These are phyloP conservation scores for Fusarium miscanthi DNA, from an alignment of 2,329 filamentous ascomycete species.

Conservation along the genomic window DNA sequence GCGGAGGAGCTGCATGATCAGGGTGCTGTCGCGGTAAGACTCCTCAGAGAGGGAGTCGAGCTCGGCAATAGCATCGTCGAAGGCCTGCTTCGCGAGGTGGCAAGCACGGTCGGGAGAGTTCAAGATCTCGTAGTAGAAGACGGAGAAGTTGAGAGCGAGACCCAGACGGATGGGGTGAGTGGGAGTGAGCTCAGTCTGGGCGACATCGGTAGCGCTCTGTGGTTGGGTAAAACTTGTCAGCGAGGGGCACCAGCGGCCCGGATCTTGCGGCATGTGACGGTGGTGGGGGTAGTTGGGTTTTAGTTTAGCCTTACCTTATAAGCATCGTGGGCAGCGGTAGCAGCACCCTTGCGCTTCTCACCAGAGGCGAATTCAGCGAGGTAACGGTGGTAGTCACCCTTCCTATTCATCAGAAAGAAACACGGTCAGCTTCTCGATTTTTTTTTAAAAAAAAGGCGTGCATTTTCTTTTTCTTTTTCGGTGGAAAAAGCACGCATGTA, in stretches of 20 bases:
- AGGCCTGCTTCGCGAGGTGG: constrained; percentile 98
- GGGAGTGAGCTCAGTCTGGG: constrained; percentile 95
- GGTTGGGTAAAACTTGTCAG: constrained; percentile 86
- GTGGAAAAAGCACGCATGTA: constrained; percentile 11
- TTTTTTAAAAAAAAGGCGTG: not conserved
- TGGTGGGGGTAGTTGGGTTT: constrained; percentile 21
- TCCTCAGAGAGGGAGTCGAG: constrained; percentile 97
- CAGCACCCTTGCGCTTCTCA: constrained; percentile 90
- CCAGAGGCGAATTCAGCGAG: constrained; percentile 92
- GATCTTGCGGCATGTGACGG: constrained; percentile 45
- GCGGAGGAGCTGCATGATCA: constrained; percentile 98
- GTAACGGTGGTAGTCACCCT: constrained; percentile 96
- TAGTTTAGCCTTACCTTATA: constrained; percentile 81
- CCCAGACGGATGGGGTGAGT: constrained; percentile 98
- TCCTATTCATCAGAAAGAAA: constrained; percentile 66
- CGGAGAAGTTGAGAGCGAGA: constrained; percentile 98
- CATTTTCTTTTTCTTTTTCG: not conserved
- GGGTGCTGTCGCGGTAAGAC: constrained; percentile 98
- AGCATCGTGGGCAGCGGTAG: constrained; percentile 88
- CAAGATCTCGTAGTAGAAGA: constrained; percentile 99
- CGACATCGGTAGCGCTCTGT: constrained; percentile 99
- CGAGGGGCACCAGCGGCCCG: constrained; percentile 60
- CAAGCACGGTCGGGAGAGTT: constrained; percentile 98
- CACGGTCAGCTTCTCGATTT: constrained; percentile 21
- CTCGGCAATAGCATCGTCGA: constrained; percentile 98